Evolutionary conservation across 768 basidiomycete species (phyloP).

Genomic region (Podaxis rugospora): DNA sequence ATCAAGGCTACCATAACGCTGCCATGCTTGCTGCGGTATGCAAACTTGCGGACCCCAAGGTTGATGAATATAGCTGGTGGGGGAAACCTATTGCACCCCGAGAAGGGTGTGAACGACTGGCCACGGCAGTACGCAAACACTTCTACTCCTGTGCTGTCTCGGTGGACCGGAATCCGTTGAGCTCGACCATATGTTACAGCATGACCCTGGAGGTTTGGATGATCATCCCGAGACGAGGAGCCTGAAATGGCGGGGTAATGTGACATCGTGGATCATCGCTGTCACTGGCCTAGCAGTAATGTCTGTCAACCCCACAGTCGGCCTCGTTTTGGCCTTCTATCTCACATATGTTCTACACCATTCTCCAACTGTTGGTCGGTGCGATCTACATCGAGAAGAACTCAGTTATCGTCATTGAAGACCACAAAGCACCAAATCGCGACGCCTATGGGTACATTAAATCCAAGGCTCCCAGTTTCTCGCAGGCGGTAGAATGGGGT

Average conservation of each 20-base stretch:
- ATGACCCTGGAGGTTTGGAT: slow-evolving; percentile 1
- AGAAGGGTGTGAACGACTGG: slow-evolving; percentile 4
- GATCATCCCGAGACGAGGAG: neutral
- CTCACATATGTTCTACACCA: neutral
- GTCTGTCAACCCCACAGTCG: neutral
- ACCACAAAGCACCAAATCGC: slow-evolving; percentile 4
- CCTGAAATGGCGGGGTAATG: neutral
- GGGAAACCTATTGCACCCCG: slow-evolving; percentile 1
- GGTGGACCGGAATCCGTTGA: neutral
- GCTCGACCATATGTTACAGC: slow-evolving; percentile 12
- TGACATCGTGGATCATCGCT: neutral
- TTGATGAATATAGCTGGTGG: slow-evolving; percentile 7
- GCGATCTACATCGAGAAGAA: slow-evolving; percentile 10
- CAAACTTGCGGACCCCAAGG: slow-evolving; percentile 8
- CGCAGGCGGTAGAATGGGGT: slow-evolving; percentile 10
- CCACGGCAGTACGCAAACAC: neutral
- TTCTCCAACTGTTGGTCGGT: neutral
- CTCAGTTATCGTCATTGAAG: slow-evolving; percentile 9
- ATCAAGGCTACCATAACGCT: slow-evolving; percentile 14
- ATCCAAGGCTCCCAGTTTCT: slow-evolving; percentile 11
- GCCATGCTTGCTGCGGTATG: slow-evolving; percentile 20
- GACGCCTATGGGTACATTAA: slow-evolving; percentile 5
- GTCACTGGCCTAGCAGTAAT: neutral
- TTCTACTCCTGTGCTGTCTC: slow-evolving; percentile 3
- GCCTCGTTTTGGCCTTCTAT: neutral